Percentiles rank a stretch among this genome's conserved stretches.
Conservation (phyloP, 2,329 filamentous ascomycete genomes). For the Claviceps maximensis region DNA sequence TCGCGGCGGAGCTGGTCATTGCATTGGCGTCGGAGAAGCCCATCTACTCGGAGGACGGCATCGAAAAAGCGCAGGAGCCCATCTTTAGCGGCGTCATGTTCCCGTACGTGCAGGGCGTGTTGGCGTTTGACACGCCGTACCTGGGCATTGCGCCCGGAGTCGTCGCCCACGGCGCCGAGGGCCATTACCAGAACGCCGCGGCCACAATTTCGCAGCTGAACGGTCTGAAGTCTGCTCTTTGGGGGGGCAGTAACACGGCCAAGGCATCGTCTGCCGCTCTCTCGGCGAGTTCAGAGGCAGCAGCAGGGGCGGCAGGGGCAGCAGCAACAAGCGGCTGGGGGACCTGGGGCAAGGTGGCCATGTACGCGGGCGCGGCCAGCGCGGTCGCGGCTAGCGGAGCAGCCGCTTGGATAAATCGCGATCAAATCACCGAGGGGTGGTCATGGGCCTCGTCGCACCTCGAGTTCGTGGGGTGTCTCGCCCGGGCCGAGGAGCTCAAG, state of each 20-base stretch:
- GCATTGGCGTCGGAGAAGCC: slow-evolving; percentile 47
- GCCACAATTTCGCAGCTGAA: slow-evolving; percentile 54
- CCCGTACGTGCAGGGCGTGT: slow-evolving; percentile 77
- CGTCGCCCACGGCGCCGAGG: slow-evolving; percentile 76
- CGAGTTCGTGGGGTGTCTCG: slow-evolving; percentile 83
- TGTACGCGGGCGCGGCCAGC: slow-evolving; percentile 74
- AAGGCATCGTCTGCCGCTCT: background rate
- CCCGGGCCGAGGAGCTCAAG: slow-evolving; percentile 69
- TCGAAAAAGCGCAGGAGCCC: slow-evolving; percentile 18
- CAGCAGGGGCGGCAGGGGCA: background rate
- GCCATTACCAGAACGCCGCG: slow-evolving; percentile 62
- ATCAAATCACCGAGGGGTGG: slow-evolving; percentile 63
- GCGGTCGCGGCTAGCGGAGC: slow-evolving; percentile 71
- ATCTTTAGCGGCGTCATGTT: slow-evolving; percentile 64
- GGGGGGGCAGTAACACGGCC: slow-evolving; percentile 22
- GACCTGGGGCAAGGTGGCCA: slow-evolving; percentile 71
- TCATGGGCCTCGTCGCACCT: slow-evolving; percentile 81
- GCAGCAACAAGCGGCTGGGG: slow-evolving; percentile 43
- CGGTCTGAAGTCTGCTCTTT: slow-evolving; percentile 54
- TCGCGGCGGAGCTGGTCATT: slow-evolving; percentile 78
- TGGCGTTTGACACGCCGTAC: slow-evolving; percentile 92
- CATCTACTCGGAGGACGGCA: slow-evolving; percentile 33
- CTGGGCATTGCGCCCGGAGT: slow-evolving; percentile 70
- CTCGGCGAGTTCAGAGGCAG: slow-evolving; percentile 6
- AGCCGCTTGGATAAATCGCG: slow-evolving; percentile 74